Evolutionary conservation across 345 rosid species (phyloP).

Genomic region (Syzygium aromaticum): DNA sequence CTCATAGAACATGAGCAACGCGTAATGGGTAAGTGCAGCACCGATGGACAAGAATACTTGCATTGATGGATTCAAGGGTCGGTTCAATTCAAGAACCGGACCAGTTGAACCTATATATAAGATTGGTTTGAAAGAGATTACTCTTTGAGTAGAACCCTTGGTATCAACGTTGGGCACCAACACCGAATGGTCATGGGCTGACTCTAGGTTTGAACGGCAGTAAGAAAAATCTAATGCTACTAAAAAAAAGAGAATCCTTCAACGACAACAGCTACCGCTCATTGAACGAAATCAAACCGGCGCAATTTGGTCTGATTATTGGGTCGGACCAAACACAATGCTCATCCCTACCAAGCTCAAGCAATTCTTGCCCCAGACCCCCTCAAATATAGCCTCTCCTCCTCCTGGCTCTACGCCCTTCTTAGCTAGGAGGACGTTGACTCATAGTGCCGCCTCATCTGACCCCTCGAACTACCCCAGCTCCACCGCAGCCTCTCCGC

Average conservation of each 20-base stretch:
- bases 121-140: too few relatives aligned
- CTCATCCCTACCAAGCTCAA: neutral
- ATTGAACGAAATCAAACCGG: neutral
- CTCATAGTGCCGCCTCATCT: slow-evolving; percentile 21
- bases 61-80: neutral
- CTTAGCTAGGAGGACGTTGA: slow-evolving; percentile 15
- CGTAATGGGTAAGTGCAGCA: rapidly evolving
- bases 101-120: neutral
- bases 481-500: slow-evolving; percentile 12
- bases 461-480: slow-evolving; percentile 3
- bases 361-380: too few relatives aligned
- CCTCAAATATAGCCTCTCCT: neutral
- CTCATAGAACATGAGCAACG: neutral
- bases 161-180: neutral
- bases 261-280: neutral
- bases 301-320: neutral
- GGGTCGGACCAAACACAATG: rapidly evolving
- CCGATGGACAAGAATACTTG: neutral
- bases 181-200: neutral
- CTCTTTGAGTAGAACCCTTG: neutral
- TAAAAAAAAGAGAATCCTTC: too few relatives aligned
- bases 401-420: slow-evolving; percentile 31
- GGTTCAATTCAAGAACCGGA: neutral
- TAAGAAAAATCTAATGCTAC: too few relatives aligned
- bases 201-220: neutral